These are phyloP conservation scores for Ophiorrhiza pumila DNA, from an alignment of 257 asterid species.

Conservation along the genomic window DNA sequence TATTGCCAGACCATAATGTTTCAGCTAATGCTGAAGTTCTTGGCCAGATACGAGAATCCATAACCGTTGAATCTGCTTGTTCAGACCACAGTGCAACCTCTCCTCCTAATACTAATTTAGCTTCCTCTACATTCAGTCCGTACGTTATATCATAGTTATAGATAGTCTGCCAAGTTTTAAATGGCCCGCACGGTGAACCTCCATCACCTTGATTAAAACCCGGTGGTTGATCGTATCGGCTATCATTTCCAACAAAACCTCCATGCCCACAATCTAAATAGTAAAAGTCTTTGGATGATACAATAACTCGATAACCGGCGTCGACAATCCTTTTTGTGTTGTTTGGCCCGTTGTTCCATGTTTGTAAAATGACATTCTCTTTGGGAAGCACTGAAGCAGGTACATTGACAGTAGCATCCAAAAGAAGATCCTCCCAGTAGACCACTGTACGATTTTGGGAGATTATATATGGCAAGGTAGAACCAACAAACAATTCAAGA, in stretches of 20 bases:
- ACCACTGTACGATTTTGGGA: constrained; percentile 72
- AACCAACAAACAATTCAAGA: constrained; percentile 55
- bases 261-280: constrained; percentile 97
- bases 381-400: constrained; percentile 52
- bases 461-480: constrained; percentile 66
- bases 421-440: constrained; percentile 87
- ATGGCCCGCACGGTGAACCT: constrained; percentile 94
- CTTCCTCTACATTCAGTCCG: constrained; percentile 49
- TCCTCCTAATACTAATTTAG: constrained; percentile 75
- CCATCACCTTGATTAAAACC: constrained; percentile 58
- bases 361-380: constrained; percentile 59
- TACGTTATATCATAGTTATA: constrained; percentile 80
- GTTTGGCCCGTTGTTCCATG: constrained; percentile 81
- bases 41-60: constrained; percentile 90
- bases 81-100: constrained; percentile 94
- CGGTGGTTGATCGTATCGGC: constrained; percentile 53
- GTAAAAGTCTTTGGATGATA: constrained; percentile 69
- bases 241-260: constrained; percentile 65
- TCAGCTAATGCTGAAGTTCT: constrained; percentile 85
- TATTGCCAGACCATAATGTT: constrained; percentile 82
- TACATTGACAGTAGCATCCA: constrained; percentile 49
- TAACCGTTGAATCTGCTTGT: constrained; percentile 78
- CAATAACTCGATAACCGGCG: constrained; percentile 70
- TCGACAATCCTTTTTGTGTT: constrained; percentile 61
- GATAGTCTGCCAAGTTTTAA: constrained; percentile 83